Conservation (phyloP, 2,329 filamentous ascomycete genomes). For the Beauveria sp. region DNA sequence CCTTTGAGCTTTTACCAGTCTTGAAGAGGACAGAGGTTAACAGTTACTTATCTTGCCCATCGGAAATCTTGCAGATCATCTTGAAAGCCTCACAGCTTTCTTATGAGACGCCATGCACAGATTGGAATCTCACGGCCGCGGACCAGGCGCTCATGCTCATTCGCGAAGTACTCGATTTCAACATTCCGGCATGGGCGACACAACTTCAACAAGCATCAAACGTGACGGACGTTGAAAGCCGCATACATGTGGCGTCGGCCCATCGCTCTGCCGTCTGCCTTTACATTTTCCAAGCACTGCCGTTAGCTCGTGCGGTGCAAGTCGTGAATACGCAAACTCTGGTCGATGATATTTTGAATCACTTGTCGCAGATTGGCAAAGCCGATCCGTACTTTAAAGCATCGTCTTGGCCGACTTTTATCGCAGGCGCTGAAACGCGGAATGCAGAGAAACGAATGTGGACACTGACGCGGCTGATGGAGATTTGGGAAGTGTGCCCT, state of each 20-base stretch:
- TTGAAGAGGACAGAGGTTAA: conserved; percentile 35
- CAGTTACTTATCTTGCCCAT: conserved; percentile 35
- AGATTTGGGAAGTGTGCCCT: conserved; percentile 37
- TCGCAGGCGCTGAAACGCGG: conserved; percentile 48
- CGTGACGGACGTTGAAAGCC: conserved; percentile 32
- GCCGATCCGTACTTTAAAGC: conserved; percentile 49
- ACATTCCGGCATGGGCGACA: conserved; percentile 35
- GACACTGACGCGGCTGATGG: conserved; percentile 41
- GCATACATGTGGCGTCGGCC: conserved; percentile 36
- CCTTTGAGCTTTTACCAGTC: conserved; percentile 30
- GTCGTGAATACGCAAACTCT: conserved; percentile 36
- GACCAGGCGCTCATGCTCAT: conserved; percentile 33
- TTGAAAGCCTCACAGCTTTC: conserved; percentile 37
- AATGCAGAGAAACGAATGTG: conserved; percentile 39
- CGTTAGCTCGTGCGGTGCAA: conserved; percentile 28
- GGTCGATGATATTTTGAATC: conserved; percentile 41
- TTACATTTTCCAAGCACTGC: conserved; percentile 38
- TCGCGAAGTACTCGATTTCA: conserved; percentile 32
- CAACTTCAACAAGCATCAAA: conserved; percentile 28
- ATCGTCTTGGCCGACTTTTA: conserved; percentile 52
- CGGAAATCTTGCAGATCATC: conserved; percentile 37
- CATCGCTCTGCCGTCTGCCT: conserved; percentile 40
- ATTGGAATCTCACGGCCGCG: conserved; percentile 25
- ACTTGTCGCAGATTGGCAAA: conserved; percentile 40
- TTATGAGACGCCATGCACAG: conserved; percentile 26